Base-by-base conservation (phyloP, 2,329 filamentous ascomycete species). In the Xenoacremonium recifei region DNA sequence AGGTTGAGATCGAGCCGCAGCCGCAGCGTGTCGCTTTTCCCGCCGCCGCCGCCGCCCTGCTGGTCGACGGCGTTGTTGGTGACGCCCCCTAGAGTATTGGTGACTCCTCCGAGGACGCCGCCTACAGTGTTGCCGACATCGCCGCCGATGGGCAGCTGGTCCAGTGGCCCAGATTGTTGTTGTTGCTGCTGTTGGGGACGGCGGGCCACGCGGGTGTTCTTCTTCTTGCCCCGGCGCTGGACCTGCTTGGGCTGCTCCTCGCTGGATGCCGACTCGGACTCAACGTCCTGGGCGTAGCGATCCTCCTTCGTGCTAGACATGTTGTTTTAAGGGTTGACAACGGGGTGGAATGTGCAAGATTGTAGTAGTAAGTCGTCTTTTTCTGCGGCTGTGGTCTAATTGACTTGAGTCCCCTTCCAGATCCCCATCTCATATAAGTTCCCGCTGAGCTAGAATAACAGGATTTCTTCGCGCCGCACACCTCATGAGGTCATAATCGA, bases 1-100 rank as follows among this genome's bases (percentile, higher is more conserved):
- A 93, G 72, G 65, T 93, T 93, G 47, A 90, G 73, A 62, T 93
- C 88, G 16, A 93, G 69, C 34, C 83, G 77, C 56, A 93, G 66
- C 59, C 84, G 83, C 59, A 64, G 49, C 29, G 86, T 85, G 57
- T 89, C 84, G 45, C 78, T 73, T 57, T 75, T 72, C 57, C 74
- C 71, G 55, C 65, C 60, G 31, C 61, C 62, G 23, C 57, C 63
- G 16, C 48, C 63, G 50, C 54, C 58, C 45, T 64, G 54, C 45
- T 68, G 58, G 45, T 67, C 60, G 40, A 70, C 55, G 27, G 65
- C 65, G 36, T 60, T 54, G 45, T 63, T 62, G 13, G 68, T 64
- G 12, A 73, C 58, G 48, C 59, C 57, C 41, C 71, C 71, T 18
- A 74, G 62, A 4, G 66, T 62, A 51, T 67, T 65, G 17, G 67